phyloP scores from a whole-genome alignment of 495 filamentous ascomycete genomes.

The Jackrogersella multiformis region DNA sequence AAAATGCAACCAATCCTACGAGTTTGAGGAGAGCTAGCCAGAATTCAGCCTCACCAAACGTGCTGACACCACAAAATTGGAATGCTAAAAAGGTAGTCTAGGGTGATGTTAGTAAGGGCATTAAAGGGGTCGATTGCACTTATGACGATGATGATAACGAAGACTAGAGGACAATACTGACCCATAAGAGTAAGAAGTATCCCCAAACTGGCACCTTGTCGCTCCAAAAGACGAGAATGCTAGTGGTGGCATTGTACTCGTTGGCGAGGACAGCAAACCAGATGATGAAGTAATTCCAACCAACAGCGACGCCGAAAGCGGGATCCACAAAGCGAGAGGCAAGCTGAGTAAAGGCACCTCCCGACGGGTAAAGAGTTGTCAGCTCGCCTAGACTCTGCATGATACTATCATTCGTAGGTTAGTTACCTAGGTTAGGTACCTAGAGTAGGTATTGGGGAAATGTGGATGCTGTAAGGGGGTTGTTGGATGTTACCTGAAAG shows the following conservation, averaged over 20 bases:
- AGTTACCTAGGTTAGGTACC: not conserved
- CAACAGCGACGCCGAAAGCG: conserved; percentile 84
- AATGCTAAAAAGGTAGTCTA: conserved; percentile 56
- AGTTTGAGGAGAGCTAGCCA: conserved; percentile 73
- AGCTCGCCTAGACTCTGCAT: conserved; percentile 75
- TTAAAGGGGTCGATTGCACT: too few species aligned
- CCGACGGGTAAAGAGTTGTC: conserved; percentile 74
- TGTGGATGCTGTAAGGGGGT: too few species aligned
- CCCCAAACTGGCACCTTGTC: conserved; percentile 60
- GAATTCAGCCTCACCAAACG: conserved; percentile 72
- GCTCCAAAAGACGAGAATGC: conserved; percentile 69
- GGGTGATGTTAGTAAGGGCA: conserved; percentile 33
- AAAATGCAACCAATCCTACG: conserved; percentile 71
- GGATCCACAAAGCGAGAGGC: conserved; percentile 77
- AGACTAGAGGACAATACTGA: conserved; percentile 50
- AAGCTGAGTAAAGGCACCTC: conserved; percentile 67
- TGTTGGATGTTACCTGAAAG: conserved; percentile 58
- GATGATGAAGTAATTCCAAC: conserved; percentile 79
- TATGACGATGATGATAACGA: not conserved
- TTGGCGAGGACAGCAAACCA: conserved; percentile 69
- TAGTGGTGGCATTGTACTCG: conserved; percentile 67
- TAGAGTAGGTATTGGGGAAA: too few species aligned
- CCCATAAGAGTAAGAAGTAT: conserved; percentile 74
- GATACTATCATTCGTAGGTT: conserved; percentile 42
- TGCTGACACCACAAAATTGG: conserved; percentile 58